phyloP scores from a whole-genome alignment of 345 rosid species.

The Euphorbia tirucalli region DNA sequence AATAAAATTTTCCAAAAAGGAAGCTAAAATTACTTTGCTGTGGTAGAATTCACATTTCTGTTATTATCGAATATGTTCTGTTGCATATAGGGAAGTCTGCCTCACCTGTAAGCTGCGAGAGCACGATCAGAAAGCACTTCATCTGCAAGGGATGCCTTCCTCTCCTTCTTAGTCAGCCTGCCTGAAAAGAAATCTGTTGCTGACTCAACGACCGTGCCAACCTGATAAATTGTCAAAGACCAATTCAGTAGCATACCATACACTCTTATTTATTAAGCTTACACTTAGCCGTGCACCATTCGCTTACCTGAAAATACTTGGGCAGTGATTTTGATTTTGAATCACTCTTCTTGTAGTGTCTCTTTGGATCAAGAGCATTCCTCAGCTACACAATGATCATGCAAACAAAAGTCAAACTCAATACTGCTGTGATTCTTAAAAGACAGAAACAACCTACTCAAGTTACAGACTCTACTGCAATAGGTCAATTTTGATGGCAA shows the following conservation, averaged over 20 bases:
- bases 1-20: background rate
- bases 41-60: background rate
- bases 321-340: conserved; percentile 57
- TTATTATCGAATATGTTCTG: background rate
- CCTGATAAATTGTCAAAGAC: conserved; percentile 39
- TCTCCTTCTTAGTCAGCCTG: conserved; percentile 81
- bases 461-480: background rate
- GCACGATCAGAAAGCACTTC: conserved; percentile 67
- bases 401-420: conserved; percentile 6
- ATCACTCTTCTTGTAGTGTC: conserved; percentile 75
- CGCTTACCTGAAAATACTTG: conserved; percentile 83
- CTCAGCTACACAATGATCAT: conserved; percentile 53
- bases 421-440: background rate
- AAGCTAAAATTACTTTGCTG: background rate
- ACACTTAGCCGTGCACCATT: background rate
- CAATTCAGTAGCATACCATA: background rate
- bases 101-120: conserved; percentile 61
- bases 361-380: conserved; percentile 69
- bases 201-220: conserved; percentile 79
- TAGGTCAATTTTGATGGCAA: background rate
- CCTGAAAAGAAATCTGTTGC: conserved; percentile 55
- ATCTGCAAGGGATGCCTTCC: conserved; percentile 74
- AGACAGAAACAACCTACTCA: background rate
- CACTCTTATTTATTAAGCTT: background rate
- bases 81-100: background rate